A percentile compares a stretch with the other conserved stretches of the same genome.
phyloP scores from a whole-genome alignment of 257 asterid genomes.

The Cinchona pubescens region DNA sequence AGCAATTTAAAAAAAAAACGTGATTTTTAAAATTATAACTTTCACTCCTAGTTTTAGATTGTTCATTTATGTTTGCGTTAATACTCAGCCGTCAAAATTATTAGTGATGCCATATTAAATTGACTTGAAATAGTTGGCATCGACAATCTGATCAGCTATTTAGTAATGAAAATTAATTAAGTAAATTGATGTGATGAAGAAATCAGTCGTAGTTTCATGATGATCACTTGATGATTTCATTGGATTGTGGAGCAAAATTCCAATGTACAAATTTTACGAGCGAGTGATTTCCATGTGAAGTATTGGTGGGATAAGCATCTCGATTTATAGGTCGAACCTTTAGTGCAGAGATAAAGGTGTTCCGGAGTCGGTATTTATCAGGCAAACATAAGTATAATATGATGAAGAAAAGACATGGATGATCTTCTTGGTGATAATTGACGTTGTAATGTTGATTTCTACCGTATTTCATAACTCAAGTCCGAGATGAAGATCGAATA shows the following conservation, averaged over 20 bases:
- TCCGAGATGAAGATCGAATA: constrained; percentile 42
- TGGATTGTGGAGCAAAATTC: constrained; percentile 9
- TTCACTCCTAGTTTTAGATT: too few relatives aligned
- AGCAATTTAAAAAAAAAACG: too few relatives aligned
- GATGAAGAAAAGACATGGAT: constrained; percentile 28
- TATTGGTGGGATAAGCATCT: background rate
- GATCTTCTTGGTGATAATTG: constrained; percentile 9
- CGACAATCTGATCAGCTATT: too few relatives aligned
- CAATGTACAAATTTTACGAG: background rate
- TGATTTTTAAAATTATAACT: too few relatives aligned
- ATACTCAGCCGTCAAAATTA: too few relatives aligned
- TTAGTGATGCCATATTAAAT: too few relatives aligned
- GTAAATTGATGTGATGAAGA: background rate
- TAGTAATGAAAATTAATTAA: background rate
- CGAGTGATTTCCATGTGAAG: constrained; percentile 20
- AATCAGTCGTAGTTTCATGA: background rate
- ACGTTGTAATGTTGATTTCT: background rate
- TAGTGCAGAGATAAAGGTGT: constrained; percentile 37
- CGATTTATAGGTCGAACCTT: constrained; percentile 26
- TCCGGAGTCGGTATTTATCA: constrained; percentile 27
- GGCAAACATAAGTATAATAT: constrained; percentile 33
- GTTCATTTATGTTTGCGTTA: too few relatives aligned
- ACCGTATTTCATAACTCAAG: constrained; percentile 31
- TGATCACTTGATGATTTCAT: background rate
- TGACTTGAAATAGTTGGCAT: too few relatives aligned